Evolutionary conservation across 257 asterid genomes (phyloP).

Genomic region (Rubia yunnanensis): DNA sequence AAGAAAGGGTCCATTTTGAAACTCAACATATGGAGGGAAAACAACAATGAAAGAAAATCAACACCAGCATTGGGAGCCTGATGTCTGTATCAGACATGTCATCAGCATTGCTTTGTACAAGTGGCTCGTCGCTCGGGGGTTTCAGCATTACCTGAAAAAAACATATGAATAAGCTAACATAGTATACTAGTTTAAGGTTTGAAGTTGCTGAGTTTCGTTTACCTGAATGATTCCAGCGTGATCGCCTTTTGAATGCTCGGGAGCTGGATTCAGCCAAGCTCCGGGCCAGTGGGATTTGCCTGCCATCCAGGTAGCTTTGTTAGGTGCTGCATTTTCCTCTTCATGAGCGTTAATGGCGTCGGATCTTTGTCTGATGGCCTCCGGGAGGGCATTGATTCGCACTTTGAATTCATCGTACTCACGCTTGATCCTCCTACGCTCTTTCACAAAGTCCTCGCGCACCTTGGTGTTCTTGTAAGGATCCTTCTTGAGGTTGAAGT

Average conservation of each 20-base stretch:
- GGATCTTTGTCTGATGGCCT: constrained; percentile 71
- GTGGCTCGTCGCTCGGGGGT: constrained; percentile 74
- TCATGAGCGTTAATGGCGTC: constrained; percentile 71
- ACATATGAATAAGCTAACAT: background rate
- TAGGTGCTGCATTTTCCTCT: constrained; percentile 43
- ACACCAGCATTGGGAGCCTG: constrained; percentile 80
- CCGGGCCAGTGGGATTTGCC: constrained; percentile 93
- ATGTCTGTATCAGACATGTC: constrained; percentile 57
- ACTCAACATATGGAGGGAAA: no score
- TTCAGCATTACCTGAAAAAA: constrained; percentile 64
- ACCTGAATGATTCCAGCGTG: constrained; percentile 92
- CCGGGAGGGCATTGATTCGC: constrained; percentile 70
- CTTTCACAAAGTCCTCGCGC: constrained; percentile 66
- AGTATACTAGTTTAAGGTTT: no score
- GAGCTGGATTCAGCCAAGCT: constrained; percentile 51
- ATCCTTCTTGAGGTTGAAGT: constrained; percentile 61
- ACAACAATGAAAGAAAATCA: no score
- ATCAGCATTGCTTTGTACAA: constrained; percentile 33
- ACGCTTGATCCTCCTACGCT: constrained; percentile 75
- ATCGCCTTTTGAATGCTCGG: constrained; percentile 73
- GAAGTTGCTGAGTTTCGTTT: no score
- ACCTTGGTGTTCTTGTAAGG: constrained; percentile 79
- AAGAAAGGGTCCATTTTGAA: no score
- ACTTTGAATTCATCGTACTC: constrained; percentile 87
- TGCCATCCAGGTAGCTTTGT: constrained; percentile 92